Percentiles rank a stretch among this genome's conserved stretches.
Evolutionary conservation across 495 filamentous ascomycete genomes (phyloP).

Genomic region (Penicillium pancosmium): DNA sequence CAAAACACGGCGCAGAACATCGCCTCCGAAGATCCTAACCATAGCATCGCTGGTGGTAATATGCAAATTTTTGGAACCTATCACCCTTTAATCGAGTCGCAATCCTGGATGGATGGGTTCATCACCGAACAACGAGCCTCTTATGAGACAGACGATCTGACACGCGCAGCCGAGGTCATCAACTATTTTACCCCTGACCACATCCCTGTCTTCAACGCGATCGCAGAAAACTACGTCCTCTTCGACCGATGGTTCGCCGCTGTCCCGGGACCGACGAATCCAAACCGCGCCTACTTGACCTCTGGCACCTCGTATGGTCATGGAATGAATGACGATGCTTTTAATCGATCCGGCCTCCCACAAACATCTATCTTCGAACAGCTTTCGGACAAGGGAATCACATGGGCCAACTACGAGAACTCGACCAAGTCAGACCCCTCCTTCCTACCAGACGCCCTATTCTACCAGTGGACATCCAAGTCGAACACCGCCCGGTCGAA

Average conservation of each 20-base stretch:
- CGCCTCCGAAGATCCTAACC: conserved; percentile 50
- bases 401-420: conserved; percentile 56
- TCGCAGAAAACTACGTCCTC: conserved; percentile 53
- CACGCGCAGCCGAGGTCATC: conserved; percentile 47
- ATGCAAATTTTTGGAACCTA: conserved; percentile 51
- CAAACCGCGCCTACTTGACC: conserved; percentile 52
- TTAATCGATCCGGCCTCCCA: conserved; percentile 44
- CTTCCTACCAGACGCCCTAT: conserved; percentile 40
- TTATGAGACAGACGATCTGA: conserved; percentile 32
- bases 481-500: conserved; percentile 35
- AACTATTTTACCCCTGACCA: conserved; percentile 52
- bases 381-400: conserved; percentile 42
- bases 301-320: conserved; percentile 54
- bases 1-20: conserved; percentile 34
- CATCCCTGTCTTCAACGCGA: conserved; percentile 45
- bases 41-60: conserved; percentile 51
- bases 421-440: conserved; percentile 26
- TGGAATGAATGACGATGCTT: conserved; percentile 46
- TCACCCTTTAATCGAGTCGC: conserved; percentile 33
- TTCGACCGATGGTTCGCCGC: conserved; percentile 54
- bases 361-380: conserved; percentile 54
- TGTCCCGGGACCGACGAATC: conserved; percentile 52
- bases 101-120: conserved; percentile 44
- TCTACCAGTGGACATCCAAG: conserved; percentile 45
- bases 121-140: conserved; percentile 49